Base-by-base conservation (phyloP, 495 filamentous ascomycete genomes). In the Tuber aestivum region DNA sequence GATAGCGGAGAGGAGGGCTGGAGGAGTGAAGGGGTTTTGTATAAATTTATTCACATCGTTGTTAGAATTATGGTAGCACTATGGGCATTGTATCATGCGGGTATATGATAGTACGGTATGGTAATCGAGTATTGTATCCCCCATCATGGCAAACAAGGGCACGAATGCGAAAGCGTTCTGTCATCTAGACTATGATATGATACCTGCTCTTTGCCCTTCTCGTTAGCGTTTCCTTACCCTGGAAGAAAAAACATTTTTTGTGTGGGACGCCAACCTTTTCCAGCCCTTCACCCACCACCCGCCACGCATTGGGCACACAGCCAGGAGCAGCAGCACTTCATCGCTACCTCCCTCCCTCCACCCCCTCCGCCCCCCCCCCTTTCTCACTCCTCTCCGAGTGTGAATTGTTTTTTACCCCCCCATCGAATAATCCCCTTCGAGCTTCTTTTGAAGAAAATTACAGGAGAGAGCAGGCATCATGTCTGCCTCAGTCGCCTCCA, bases 401-500 rank as follows among this genome's bases (percentile, higher is more conserved):
- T 65, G 56, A 65, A 65, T 65, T 65, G 56, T 65, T 65, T 65
- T 32, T 65, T n/a, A n/a, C 10, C 20, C 73, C 74, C 72, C 70
- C 76, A 76, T 71, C 71, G 72, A 73, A 76, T 80, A 48, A 72
- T 71, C 74, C 56, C 75, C 73, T 56, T 45, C 50, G 32, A 50
- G 70, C 70, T 76, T 82, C 77, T 82, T 80, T 80, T 75, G 82
- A 78, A 83, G 82, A 79, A 76, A 71, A 75, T 78, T 48, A 73
- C 74, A 81, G 79, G 78, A 79, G 74, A 83, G 61, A 80, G 77
- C 81, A 82, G 83, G 78, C 83, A 82, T 40, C 72, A 91, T 90
- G 89, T 88, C 88, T 84, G 80, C 79, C 76, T 81, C 76, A 71
- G 87, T 90, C 84, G 87, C 86, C 81, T 89, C 88, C 70, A 90